Conservation (phyloP, 805 yeast genomes). For the Yamadazyma laniorum region DNA sequence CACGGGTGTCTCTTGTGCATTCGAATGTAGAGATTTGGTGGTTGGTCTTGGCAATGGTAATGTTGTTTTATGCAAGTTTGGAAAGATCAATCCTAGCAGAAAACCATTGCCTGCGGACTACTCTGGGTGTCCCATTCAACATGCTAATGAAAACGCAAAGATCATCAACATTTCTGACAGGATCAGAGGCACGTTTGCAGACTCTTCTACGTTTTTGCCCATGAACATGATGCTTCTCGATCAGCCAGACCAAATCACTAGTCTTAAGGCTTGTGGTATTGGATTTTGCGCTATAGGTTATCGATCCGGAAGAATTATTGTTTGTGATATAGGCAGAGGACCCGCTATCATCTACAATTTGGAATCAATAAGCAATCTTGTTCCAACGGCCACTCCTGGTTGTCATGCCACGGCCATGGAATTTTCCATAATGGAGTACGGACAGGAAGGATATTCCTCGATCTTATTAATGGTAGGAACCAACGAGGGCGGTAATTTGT, state of each 20-base stretch:
- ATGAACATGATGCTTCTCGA: slow-evolving; percentile 25
- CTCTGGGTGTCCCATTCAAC: slow-evolving; percentile 27
- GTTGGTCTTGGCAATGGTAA: slow-evolving; percentile 70
- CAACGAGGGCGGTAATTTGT: slow-evolving; percentile 61
- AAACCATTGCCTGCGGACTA: slow-evolving; percentile 22
- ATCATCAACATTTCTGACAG: slow-evolving; percentile 54
- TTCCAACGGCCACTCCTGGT: slow-evolving; percentile 30
- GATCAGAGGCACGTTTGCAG: slow-evolving; percentile 41
- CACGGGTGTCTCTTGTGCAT: slow-evolving; percentile 65
- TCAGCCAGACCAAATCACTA: slow-evolving; percentile 50
- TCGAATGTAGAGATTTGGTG: slow-evolving; percentile 72
- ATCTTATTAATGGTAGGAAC: slow-evolving; percentile 76
- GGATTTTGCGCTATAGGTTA: slow-evolving; percentile 86
- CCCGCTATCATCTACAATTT: slow-evolving; percentile 62
- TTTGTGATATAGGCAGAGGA: slow-evolving; percentile 72
- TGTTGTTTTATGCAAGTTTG: slow-evolving; percentile 72
- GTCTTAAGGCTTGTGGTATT: slow-evolving; percentile 64
- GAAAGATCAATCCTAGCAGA: slow-evolving; percentile 27
- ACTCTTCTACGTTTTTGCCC: slow-evolving; percentile 35
- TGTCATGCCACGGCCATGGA: slow-evolving; percentile 59
- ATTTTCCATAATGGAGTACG: slow-evolving; percentile 68
- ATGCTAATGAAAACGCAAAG: slow-evolving; percentile 32
- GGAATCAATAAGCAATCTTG: slow-evolving; percentile 23
- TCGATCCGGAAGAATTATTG: slow-evolving; percentile 66
- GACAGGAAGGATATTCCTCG: slow-evolving; percentile 69